Conservation (phyloP, 441 rosid genomes). For the Rhodomyrtus psidioides region DNA sequence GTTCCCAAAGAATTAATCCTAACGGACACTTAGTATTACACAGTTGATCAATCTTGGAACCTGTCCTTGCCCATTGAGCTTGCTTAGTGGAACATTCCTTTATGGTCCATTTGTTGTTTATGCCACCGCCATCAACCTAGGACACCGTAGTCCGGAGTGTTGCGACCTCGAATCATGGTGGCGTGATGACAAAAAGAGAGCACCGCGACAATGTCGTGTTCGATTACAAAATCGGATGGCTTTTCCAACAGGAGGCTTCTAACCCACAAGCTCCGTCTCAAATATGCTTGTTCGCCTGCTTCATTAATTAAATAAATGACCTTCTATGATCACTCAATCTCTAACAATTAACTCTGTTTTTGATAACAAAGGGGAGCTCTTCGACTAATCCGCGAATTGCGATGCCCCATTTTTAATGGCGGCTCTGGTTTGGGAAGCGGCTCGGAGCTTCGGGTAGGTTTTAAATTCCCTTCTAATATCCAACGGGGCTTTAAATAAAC, state of each 20-base stretch:
- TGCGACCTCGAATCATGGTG: too few relatives aligned
- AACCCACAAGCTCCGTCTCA: not conserved
- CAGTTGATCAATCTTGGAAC: too few relatives aligned
- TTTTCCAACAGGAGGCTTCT: not conserved
- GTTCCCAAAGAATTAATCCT: too few relatives aligned
- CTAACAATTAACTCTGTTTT: not conserved
- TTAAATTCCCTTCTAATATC: not conserved
- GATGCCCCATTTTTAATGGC: not conserved
- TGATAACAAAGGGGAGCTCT: not conserved
- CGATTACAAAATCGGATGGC: too few relatives aligned
- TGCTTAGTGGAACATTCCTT: too few relatives aligned
- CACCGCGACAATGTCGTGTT: too few relatives aligned
- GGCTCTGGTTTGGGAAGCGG: not conserved
- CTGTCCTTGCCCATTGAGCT: too few relatives aligned
- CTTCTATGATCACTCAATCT: not conserved
- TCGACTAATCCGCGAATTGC: not conserved
- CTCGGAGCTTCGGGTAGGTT: not conserved
- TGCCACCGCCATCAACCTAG: too few relatives aligned
- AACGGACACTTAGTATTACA: too few relatives aligned
- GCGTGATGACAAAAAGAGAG: too few relatives aligned
- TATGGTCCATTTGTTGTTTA: too few relatives aligned
- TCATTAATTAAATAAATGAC: not conserved
- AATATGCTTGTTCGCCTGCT: not conserved
- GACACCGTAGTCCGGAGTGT: too few relatives aligned
- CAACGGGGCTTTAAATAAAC: not conserved